Base-by-base conservation (phyloP, 2,329 filamentous ascomycete species). In the Ophiostoma himal-ulmi region DNA sequence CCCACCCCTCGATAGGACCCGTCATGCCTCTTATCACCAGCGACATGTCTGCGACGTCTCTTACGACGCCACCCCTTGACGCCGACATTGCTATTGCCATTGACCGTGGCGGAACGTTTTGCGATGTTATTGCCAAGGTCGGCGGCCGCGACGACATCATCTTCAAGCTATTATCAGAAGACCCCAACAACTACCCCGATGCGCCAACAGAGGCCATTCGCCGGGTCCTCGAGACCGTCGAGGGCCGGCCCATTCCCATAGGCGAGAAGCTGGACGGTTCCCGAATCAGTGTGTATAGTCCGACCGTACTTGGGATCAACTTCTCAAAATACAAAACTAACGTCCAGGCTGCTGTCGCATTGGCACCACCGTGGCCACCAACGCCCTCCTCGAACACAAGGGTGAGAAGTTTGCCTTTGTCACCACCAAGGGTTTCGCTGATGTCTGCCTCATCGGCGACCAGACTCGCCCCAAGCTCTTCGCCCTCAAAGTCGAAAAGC, bases 301-400 rank as follows among this genome's bases (percentile, higher is more conserved):
- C 17, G 17, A 48, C 11, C 11, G n/a, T 1, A 48, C 6, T 20
- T 48, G 17, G 14, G 5, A 20, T 5, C 17, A 20, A 7, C 3
- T 48, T 20, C 7, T n/a, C 44, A 20, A 20, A 26, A 11, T 57
- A 30, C 14, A 4, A 37, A 37, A 10, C 22, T 64, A 22, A 39
- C 60, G 10, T 17, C n/a, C n/a, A 68, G 68, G 36, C 39, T 66
- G 30, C 20, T 52, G 41, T 41, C 90, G 94, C 65, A 97, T 97
- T 93, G 94, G 94, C 52, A 97, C 94, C 1, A 97, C 94, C 0
- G 93, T 97, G 10, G 94, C 94, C 10, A 97, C 94, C 0, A 97
- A 97, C 78, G 94, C 94, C 0, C 81, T 97, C 70, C 84, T 97
- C 1, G 93, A 97, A 79, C 84, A 94, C 71, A 97, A 97, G 79